Evolutionary conservation across 2,329 filamentous ascomycete genomes (phyloP).

Genomic region (Exophiala lecanii-corni): DNA sequence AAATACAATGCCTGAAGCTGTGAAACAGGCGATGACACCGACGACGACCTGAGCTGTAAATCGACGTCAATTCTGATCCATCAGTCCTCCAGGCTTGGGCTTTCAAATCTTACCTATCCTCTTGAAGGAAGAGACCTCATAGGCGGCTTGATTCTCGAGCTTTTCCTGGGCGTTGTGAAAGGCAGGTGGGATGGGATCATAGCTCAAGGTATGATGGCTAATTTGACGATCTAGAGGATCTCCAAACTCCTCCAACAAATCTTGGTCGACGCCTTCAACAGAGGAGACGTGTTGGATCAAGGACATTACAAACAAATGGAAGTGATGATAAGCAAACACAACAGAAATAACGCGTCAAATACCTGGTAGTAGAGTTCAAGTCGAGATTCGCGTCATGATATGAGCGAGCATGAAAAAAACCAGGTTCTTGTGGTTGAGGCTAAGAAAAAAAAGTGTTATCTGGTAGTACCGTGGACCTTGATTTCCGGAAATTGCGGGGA

Average conservation of each 20-base stretch:
- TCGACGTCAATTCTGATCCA: no score
- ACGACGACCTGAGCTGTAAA: constrained; percentile 55
- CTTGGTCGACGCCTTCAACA: constrained; percentile 46
- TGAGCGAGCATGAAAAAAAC: no score
- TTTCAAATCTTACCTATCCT: constrained; percentile 32
- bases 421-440: no score
- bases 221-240: constrained; percentile 13
- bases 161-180: constrained; percentile 33
- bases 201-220: constrained; percentile 41
- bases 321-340: background rate
- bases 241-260: constrained; percentile 28
- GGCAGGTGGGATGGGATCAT: constrained; percentile 44
- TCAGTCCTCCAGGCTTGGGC: no score
- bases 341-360: no score
- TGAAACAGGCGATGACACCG: constrained; percentile 67
- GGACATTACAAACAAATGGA: constrained; percentile 39
- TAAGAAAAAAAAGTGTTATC: no score
- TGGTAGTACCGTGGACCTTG: no score
- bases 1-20: constrained; percentile 75
- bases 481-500: no score
- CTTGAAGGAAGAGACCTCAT: constrained; percentile 43
- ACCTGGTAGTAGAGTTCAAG: no score
- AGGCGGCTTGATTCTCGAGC: constrained; percentile 44
- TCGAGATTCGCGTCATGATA: no score
- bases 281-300: constrained; percentile 49